Conservation (phyloP, 1,284 basidiomycete genomes). For the Sphaerobolus stellatus region DNA sequence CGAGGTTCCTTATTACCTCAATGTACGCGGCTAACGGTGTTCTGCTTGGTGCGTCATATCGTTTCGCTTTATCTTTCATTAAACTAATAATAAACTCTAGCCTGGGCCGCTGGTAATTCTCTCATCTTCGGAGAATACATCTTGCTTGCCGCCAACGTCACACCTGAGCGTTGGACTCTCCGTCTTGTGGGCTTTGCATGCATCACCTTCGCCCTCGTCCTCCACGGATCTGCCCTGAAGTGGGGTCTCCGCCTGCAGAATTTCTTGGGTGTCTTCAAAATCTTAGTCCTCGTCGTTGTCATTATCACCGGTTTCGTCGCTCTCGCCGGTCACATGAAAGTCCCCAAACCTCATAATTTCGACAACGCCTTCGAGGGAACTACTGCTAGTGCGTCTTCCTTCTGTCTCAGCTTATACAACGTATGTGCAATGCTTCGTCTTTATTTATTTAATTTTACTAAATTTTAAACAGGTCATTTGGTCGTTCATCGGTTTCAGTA, state of each 20-base stretch:
- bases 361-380: conserved; percentile 9
- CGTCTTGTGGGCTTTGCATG: conserved; percentile 25
- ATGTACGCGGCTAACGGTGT: conserved; percentile 26
- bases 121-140: conserved; percentile 67
- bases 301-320: conserved; percentile 36
- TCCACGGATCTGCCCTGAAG: conserved; percentile 42
- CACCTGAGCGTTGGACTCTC: conserved; percentile 19
- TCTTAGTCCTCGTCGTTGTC: conserved; percentile 43
- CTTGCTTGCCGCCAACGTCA: conserved; percentile 7
- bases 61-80: not conserved
- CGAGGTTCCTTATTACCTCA: conserved; percentile 20
- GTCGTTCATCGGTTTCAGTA: conserved; percentile 28
- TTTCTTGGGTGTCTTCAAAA: conserved; percentile 45
- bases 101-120: conserved; percentile 50
- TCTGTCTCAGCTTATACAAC: conserved; percentile 27
- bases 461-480: not conserved
- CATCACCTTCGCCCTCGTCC: conserved; percentile 30
- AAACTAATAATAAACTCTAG: conserved; percentile 14
- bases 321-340: not conserved
- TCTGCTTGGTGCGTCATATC: conserved; percentile 13
- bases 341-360: conserved; percentile 22
- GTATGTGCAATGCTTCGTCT: conserved; percentile 34
- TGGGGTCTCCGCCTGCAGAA: conserved; percentile 50
- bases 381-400: not conserved
- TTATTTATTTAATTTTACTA: conserved; percentile 24